Evolutionary conservation across 2,329 filamentous ascomycete species (phyloP), one percentile per base, ranked within the genome.

Genomic region (Calonectria honghensis): DNA sequence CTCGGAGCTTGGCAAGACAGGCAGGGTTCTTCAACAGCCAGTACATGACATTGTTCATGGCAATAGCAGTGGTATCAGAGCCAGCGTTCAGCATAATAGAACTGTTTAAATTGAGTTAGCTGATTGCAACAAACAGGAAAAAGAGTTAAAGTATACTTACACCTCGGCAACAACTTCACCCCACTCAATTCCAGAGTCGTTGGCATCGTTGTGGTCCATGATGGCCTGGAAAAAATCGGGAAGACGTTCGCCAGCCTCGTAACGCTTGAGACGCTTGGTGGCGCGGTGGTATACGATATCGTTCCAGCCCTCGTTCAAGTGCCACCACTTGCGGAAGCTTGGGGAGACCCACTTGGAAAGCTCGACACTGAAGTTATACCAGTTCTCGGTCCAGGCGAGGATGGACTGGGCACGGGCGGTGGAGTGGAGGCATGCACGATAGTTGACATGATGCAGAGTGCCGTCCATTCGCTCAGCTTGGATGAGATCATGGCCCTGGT

Each of bases 101-200:
- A 24, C 45, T 48, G 45, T 48, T 48, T 24, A 1, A 24, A 48
- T 13, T n/a, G 24, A 48, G 45, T 48, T 13, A 48, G 45, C 5
- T 24, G 24, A 9, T 24, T 24, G 45, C 10, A 48, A 10, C 1
- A n/a, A 48, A 48, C n/a, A 48, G 11, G 18, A 48, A 16, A 41
- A 18, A 6, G 20, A 11, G 20, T n/a, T 48, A 4, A 48, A 13
- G 45, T 3, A 48, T n/a, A 24, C 45, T 48, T 48, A 48, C 45
- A 90, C 84, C 77, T 92, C 90, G 16, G 90, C 89, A 0, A 90
- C 86, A 10, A 92, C 88, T 80, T 93, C 91, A 31, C 90, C 90
- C 86, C 86, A 90, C 73, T 91, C 88, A 1, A 92, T 86, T 1
- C 75, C 67, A 24, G 71, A 73, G 1, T 85, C 81, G 4, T 81